Percentiles rank a stretch among this genome's conserved stretches.
Conservation (phyloP, 306 rosid genomes). For the Quercus agrifolia region DNA sequence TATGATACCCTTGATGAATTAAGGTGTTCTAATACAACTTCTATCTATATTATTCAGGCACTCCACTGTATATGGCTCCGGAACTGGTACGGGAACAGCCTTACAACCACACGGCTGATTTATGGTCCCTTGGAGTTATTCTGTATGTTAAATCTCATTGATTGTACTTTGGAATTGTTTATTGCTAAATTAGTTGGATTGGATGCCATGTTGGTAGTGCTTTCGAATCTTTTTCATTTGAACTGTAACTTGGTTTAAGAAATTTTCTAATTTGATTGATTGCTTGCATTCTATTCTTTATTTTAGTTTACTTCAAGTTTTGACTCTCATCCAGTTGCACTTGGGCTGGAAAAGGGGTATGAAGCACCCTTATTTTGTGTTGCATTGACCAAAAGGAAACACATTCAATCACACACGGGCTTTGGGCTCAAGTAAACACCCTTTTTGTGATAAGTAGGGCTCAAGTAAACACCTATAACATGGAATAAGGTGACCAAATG, state of each 20-base stretch:
- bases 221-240: slow-evolving; percentile 8
- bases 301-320: not conserved
- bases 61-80: slow-evolving; percentile 98
- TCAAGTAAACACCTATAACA: not conserved
- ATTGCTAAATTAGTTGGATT: not conserved
- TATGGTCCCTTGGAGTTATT: slow-evolving; percentile 99
- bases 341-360: not conserved
- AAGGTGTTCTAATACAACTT: not conserved
- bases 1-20: not conserved
- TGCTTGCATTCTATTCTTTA: not conserved
- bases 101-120: slow-evolving; percentile 91
- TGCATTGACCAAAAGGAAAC: not conserved
- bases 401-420: not conserved
- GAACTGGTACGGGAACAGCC: slow-evolving; percentile 98
- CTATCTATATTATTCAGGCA: slow-evolving; percentile 50
- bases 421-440: not conserved
- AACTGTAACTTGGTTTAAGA: slow-evolving; percentile 3
- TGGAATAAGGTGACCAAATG: not conserved
- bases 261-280: not conserved
- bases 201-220: not conserved
- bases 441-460: not conserved
- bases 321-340: not conserved
- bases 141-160: slow-evolving; percentile 51
- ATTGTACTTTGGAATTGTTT: not conserved
- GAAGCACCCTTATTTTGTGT: not conserved